Evolutionary conservation across 129 eudicot genomes (phyloP), one percentile per base, ranked within the genome.

Genomic region (Saussurea involucrata): DNA sequence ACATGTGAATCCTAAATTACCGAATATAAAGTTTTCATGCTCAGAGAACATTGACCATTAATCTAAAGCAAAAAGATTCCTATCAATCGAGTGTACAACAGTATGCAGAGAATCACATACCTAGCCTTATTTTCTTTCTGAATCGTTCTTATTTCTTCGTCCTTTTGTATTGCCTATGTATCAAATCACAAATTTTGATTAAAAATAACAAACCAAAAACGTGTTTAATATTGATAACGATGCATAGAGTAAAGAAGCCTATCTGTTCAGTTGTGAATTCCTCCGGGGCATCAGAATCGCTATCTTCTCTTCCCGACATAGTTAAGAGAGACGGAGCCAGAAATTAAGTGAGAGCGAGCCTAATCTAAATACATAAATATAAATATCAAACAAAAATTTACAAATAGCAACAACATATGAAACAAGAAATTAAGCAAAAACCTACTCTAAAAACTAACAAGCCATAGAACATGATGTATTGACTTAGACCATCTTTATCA

Each of bases 241-340:
- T 2, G 1, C n/a, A n/a, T 49, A 5, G 3, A 53, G 9, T n/a
- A n/a, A 53, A 53, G 4, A n/a, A 53, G 21, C 22, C 21, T 17
- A 90, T 93, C 85, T 90, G 89, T 68, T 86, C 69, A 5, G 73
- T 24, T 5, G 96, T 86, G 72, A 90, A 82, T 83, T 88, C 96
- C 68, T 90, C 96, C 1, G 96, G 96, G 36, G 90, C 96, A 17
- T 88, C 96, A 10, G 87, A 84, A 24, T 88, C 92, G 11, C 76
- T 71, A 66, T 78, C 84, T 63, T 68, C 88, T 75, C 85, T 77
- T 21, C 55, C 79, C 10, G 88, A 74, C 92, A 87, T 87, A 17
- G 33, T 27, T 49, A 53, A 53, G 0, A 53, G 8, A 5, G 20
- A 53, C 9, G 22, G 3, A 53, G 49, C 15, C 2, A 10, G 0